phyloP scores from a whole-genome alignment of 495 filamentous ascomycete species.

The Tuber borchii region DNA sequence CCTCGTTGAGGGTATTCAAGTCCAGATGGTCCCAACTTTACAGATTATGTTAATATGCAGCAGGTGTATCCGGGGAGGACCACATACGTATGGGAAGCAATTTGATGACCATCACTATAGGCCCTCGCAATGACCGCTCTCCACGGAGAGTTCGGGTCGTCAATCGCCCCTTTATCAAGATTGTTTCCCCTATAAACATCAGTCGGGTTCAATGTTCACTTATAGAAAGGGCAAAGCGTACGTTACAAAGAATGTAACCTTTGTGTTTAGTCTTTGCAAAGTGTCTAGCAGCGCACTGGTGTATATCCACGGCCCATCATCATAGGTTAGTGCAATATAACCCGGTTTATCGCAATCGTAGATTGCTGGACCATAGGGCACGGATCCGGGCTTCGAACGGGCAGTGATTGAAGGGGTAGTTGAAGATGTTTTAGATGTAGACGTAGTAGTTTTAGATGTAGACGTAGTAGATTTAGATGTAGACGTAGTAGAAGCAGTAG shows the following conservation, averaged over 20 bases:
- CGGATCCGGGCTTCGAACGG: constrained; percentile 13
- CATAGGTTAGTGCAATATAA: constrained; percentile 52
- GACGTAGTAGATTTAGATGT: background rate
- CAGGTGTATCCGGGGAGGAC: background rate
- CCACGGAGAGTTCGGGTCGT: constrained; percentile 47
- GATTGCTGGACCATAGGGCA: constrained; percentile 29
- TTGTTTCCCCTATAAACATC: constrained; percentile 54
- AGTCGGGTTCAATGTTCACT: background rate
- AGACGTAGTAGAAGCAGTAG: background rate
- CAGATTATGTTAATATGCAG: background rate
- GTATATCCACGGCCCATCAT: constrained; percentile 66
- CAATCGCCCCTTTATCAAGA: constrained; percentile 56
- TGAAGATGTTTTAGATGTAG: background rate
- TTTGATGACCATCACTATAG: constrained; percentile 58
- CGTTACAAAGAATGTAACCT: constrained; percentile 64
- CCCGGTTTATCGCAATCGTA: constrained; percentile 9
- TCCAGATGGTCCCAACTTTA: constrained; percentile 57
- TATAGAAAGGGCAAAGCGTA: background rate
- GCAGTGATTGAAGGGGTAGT: background rate
- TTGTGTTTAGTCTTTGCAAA: constrained; percentile 46
- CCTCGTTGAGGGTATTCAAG: constrained; percentile 49
- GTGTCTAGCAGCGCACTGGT: constrained; percentile 59
- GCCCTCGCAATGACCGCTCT: constrained; percentile 52
- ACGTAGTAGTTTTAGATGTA: background rate
- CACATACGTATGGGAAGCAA: constrained; percentile 57